Base-by-base conservation (phyloP, 768 basidiomycete species). In the Clavulina sp. region DNA sequence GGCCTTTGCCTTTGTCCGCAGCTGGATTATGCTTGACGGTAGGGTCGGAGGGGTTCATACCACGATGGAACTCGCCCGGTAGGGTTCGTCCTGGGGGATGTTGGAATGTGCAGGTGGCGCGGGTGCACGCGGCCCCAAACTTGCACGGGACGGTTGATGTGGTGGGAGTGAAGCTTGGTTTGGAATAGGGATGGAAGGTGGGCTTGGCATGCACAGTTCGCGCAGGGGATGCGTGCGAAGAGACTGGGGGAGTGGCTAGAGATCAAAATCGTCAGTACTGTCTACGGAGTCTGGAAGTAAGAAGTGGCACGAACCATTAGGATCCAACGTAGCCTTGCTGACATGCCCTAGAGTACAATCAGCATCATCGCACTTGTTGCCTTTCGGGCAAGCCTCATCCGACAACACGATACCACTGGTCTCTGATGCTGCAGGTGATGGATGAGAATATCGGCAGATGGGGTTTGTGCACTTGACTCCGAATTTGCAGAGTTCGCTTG, bases 391-490 rank as follows among this genome's bases (percentile, higher is more conserved):
- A 19, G 87, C 71, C 52, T 97, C 93, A 52, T 85, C 89, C 59
- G 85, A 93, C 52, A 99, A 71, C 1, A 97, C 95, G 56, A 99
- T 75, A 5, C 92, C 95, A 59, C 84, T 91, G 67, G 93, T 89
- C 30, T 83, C 73, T 18, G 93, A 95, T 4, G 95, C 92, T 2
- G 91, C 87, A n/a, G 95, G 95, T 5, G 85, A 89, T 3, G 95
- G 92, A 64, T 99, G 95, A 5, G 88, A 87, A 64, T 78, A 97
- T 18, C 83, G 73, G 64, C 95, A 99, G 43, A 80, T 72, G 0
- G 83, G 72, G 63, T 96, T 93, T 47, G 81, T 83, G 66, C 95
- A 99, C 58, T 91, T 93, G 23, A 81, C 71, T 7, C 75, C 79
- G 57, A 84, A 97, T 67, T 95, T 95, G 77, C 95, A 99, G 21